Evolutionary conservation across 2,329 filamentous ascomycete species (phyloP).

Genomic region (Colletotrichum cereale): DNA sequence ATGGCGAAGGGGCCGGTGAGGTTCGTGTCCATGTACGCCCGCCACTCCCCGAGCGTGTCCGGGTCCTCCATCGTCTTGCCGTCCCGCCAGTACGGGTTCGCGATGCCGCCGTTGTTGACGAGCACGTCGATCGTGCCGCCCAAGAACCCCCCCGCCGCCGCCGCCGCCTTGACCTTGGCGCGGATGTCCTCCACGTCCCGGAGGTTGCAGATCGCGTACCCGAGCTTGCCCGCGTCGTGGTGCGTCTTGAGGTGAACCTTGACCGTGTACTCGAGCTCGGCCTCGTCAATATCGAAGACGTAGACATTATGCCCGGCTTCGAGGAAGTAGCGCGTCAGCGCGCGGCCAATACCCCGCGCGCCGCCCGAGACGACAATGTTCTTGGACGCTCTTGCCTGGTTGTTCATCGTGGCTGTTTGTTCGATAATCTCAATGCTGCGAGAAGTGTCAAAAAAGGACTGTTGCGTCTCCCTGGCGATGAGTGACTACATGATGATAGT

Average conservation of each 20-base stretch:
- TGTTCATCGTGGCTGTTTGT: neutral
- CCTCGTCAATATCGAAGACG: slow-evolving; percentile 57
- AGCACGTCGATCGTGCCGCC: slow-evolving; percentile 54
- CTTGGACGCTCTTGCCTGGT: neutral
- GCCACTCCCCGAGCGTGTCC: slow-evolving; percentile 57
- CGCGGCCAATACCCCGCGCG: slow-evolving; percentile 60
- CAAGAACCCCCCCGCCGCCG: slow-evolving; percentile 48
- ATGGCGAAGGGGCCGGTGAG: slow-evolving; percentile 60
- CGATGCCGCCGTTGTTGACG: slow-evolving; percentile 55
- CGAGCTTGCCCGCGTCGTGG: slow-evolving; percentile 45
- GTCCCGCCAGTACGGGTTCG: slow-evolving; percentile 54
- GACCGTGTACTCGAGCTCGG: slow-evolving; percentile 53
- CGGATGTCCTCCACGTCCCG: slow-evolving; percentile 53
- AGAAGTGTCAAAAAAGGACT: neutral
- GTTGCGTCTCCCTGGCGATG: neutral
- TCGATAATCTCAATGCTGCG: no score
- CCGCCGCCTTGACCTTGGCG: slow-evolving; percentile 50
- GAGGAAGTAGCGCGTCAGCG: slow-evolving; percentile 57
- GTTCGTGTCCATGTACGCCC: slow-evolving; percentile 60
- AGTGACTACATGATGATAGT: neutral
- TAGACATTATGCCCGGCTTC: slow-evolving; percentile 57
- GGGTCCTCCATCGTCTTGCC: slow-evolving; percentile 60
- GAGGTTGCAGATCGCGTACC: slow-evolving; percentile 56
- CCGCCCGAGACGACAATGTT: slow-evolving; percentile 46
- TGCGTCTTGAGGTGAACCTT: slow-evolving; percentile 47